A percentile compares a stretch with the other conserved stretches of the same genome.
These are phyloP conservation scores for Thalassiosira mediterranea DNA, from an alignment of 352 stramenopile genomes.

Conservation along the genomic window DNA sequence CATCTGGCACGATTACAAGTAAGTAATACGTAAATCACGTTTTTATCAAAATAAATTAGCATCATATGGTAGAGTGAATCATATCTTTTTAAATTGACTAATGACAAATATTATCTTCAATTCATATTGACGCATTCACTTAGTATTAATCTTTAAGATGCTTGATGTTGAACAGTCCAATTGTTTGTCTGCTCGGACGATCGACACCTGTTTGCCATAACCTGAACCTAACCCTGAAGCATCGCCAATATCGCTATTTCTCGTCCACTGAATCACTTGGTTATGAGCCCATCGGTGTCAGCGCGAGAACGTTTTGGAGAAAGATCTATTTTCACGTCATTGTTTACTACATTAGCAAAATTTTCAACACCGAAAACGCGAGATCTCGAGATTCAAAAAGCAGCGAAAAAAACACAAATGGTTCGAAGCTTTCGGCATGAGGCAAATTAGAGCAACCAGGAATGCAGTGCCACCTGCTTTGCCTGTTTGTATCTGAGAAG, in stretches of 20 bases:
- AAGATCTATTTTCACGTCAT: too few species aligned
- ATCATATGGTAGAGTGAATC: background rate
- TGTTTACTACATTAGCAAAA: background rate
- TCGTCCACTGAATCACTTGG: background rate
- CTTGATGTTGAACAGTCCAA: background rate
- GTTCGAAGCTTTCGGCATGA: too few species aligned
- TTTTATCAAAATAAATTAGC: background rate
- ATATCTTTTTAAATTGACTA: background rate
- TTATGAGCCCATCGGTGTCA: background rate
- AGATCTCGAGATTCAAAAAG: too few species aligned
- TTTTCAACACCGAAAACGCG: too few species aligned
- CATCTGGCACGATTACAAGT: background rate
- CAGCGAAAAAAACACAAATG: too few species aligned
- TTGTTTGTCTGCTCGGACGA: too few species aligned
- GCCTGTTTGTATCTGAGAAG: too few species aligned
- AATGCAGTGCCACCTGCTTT: too few species aligned
- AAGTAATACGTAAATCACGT: background rate
- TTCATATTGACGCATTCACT: background rate
- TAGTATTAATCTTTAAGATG: background rate
- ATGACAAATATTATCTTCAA: background rate
- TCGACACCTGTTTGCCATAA: too few species aligned
- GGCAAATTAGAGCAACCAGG: slow-evolving; percentile 11
- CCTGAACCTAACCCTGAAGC: background rate
- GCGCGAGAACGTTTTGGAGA: too few species aligned
- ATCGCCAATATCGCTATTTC: background rate